Base-by-base conservation (phyloP, 164 flowering plant genomes). In the Vitis rupestris region DNA sequence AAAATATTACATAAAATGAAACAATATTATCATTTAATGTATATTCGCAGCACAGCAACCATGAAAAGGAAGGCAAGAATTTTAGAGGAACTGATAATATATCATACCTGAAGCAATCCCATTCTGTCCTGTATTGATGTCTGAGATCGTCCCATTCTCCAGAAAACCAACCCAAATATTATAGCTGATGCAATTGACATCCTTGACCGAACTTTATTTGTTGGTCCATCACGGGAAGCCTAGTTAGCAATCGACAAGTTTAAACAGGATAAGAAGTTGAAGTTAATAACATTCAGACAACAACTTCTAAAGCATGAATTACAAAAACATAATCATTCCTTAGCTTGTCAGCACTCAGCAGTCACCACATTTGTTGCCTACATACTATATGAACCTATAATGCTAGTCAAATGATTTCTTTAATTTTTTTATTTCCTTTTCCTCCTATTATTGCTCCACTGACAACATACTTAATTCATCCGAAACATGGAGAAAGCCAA, bases 181-280 rank as follows among this genome's bases (percentile, higher is more conserved):
- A 95, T 23, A 64, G 99, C 99, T 59, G 99, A 95, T 74, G 97
- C 99, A 78, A 95, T 74, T 10, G 98, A 93, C 99, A 95, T 95
- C 74, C 92, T 85, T 54, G 98, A 84, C 48, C 99, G 88, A 73
- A 95, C 97, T 88, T 88, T 95, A 70, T 95, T 95, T 54, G 99
- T 93, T 54, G 99, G 97, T 23, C 94, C 97, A 82, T 95, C 99
- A 63, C 99, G 94, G 73, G 90, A 90, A 78, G 97, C 98, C 98
- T 93, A 68, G 59, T 70, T 50, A 75, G 31, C 49, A 58, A 63
- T 66, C 19, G 44, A 44, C 51, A 70, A 14, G 11, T 9, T 2
- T 61, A 47, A 63, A 50, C 58, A 73, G n/a, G 66, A 52, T 11
- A 11, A 63, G 23, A 1, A 63, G 13, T 11, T 17, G 48, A 29